Conservation (phyloP, 2,329 filamentous ascomycete genomes). For the Penicillium sp. region DNA sequence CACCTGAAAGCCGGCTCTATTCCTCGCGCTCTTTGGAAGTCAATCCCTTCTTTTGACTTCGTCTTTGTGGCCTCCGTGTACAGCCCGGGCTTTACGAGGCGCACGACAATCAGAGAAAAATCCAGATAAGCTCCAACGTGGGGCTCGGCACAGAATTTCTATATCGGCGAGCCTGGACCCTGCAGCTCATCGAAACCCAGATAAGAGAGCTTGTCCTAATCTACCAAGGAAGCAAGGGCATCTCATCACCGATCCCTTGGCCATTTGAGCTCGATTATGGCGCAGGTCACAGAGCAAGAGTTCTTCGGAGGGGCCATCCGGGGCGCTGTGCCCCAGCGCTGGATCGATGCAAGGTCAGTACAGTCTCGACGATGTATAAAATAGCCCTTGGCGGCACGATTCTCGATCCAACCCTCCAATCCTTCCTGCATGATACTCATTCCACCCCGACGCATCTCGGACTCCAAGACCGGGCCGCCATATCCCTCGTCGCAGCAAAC, state of each 20-base stretch:
- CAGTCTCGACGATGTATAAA: not conserved
- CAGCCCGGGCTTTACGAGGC: not conserved
- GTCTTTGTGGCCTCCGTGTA: not conserved
- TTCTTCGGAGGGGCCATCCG: slow-evolving; percentile 39
- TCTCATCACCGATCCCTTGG: not conserved
- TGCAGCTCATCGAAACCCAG: not conserved
- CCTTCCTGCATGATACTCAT: not conserved
- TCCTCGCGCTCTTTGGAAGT: no score
- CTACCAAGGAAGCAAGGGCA: not conserved
- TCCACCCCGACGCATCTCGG: not conserved
- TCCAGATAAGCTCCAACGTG: not conserved
- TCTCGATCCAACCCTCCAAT: not conserved
- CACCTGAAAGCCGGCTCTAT: not conserved
- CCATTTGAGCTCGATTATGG: slow-evolving; percentile 16
- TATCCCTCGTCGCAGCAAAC: no score
- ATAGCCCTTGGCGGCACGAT: not conserved
- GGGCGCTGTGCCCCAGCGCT: slow-evolving; percentile 33
- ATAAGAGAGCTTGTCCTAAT: not conserved
- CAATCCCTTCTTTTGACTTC: no score
- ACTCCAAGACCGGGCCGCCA: not conserved
- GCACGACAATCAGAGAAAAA: not conserved
- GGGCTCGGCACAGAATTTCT: slow-evolving; percentile 8
- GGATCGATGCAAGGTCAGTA: slow-evolving; percentile 39
- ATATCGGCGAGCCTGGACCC: slow-evolving; percentile 4
- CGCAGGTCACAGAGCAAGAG: slow-evolving; percentile 25